These are phyloP conservation scores for Asclepias syriaca DNA, from an alignment of 257 asterid genomes.

Conservation along the genomic window DNA sequence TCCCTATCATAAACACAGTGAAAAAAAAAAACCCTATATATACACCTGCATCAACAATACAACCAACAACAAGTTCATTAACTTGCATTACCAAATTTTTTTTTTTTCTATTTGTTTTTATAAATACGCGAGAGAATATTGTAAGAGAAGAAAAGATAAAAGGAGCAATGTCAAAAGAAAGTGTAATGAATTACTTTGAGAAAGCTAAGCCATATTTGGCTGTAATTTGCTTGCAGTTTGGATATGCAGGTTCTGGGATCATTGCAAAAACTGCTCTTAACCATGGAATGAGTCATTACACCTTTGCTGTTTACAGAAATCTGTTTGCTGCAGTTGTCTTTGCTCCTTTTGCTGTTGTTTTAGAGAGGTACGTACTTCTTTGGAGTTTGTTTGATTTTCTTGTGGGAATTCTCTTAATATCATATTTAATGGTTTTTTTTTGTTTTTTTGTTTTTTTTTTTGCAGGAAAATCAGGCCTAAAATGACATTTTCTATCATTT, in stretches of 20 bases:
- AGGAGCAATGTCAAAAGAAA: not conserved
- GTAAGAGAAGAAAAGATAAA: not conserved
- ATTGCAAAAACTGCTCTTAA: conserved; percentile 56
- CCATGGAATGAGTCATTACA: conserved; percentile 52
- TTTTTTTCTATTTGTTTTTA: not conserved
- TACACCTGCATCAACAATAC: not conserved
- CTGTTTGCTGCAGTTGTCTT: conserved; percentile 42
- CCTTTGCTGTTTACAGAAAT: conserved; percentile 51
- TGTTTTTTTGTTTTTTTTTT: not conserved
- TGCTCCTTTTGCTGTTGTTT: conserved; percentile 44
- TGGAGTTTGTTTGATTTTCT: too few relatives aligned
- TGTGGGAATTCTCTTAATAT: not conserved
- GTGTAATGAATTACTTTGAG: conserved; percentile 13
- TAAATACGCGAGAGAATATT: not conserved
- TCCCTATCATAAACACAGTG: not conserved
- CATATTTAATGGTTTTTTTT: not conserved
- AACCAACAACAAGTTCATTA: too few relatives aligned
- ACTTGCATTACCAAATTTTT: not conserved
- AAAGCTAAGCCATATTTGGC: conserved; percentile 44
- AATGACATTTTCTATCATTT: conserved; percentile 53
- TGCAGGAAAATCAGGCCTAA: conserved; percentile 78
- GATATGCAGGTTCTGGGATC: conserved; percentile 41
- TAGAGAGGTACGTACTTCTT: conserved; percentile 39
- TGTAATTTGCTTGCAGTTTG: conserved; percentile 41
- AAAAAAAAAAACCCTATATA: not conserved